Conservation (phyloP, 2,329 filamentous ascomycete species). For the Apiospora rasikravindrae region DNA sequence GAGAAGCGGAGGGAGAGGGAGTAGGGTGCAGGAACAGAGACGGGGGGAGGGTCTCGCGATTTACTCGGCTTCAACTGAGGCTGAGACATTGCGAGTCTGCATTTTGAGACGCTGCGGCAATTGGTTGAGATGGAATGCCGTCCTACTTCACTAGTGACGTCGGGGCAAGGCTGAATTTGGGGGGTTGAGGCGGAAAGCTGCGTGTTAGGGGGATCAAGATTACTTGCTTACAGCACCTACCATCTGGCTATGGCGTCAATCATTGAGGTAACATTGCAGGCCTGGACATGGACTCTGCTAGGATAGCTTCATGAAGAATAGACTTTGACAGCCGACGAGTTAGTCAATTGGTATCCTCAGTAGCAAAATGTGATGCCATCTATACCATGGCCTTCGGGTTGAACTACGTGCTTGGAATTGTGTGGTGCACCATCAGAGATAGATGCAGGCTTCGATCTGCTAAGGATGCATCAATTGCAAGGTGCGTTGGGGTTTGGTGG, state of each 20-base stretch:
- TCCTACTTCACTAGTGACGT: slow-evolving; percentile 8
- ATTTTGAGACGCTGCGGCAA: slow-evolving; percentile 29
- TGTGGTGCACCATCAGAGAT: neutral
- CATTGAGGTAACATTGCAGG: neutral
- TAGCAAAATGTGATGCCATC: neutral
- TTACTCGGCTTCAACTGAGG: slow-evolving; percentile 33
- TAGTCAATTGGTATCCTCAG: neutral
- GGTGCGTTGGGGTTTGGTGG: neutral
- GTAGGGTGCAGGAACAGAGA: slow-evolving; percentile 84
- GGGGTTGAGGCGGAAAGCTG: slow-evolving; percentile 1
- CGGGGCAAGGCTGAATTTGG: neutral
- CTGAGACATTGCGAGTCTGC: slow-evolving; percentile 37
- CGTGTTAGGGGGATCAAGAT: neutral
- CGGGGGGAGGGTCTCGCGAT: slow-evolving; percentile 64
- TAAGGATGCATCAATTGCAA: neutral
- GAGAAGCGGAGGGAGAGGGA: slow-evolving; percentile 75
- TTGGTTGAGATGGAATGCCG: slow-evolving; percentile 4
- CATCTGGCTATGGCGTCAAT: neutral
- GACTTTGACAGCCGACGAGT: too few species aligned
- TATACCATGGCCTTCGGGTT: neutral
- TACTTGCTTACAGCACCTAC: slow-evolving; percentile 13
- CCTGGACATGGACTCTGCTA: neutral
- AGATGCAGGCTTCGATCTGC: neutral
- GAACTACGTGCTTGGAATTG: neutral
- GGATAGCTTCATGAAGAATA: neutral